Conservation (phyloP, 1,284 basidiomycete genomes). For the Golubevia sp. region DNA sequence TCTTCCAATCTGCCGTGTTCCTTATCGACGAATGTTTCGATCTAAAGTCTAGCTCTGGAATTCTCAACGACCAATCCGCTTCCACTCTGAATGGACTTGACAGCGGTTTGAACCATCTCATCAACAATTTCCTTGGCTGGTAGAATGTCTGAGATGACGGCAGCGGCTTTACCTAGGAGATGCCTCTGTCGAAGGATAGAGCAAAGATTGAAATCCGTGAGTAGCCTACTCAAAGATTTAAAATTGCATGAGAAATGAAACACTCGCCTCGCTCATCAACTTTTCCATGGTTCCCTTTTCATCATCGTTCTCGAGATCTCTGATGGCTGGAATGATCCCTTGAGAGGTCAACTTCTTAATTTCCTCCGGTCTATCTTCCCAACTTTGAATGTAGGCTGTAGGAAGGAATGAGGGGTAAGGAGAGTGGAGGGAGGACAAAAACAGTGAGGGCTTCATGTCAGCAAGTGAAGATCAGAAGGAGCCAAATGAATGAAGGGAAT, state of each 20-base stretch:
- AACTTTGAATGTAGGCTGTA: conserved; percentile 39
- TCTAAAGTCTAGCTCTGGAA: not conserved
- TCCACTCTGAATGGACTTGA: conserved; percentile 24
- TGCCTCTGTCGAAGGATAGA: conserved; percentile 21
- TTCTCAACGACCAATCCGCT: conserved; percentile 22
- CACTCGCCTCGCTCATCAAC: conserved; percentile 20
- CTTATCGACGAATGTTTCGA: not conserved
- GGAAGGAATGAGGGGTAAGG: not conserved
- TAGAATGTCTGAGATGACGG: conserved; percentile 46
- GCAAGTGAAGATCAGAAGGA: not conserved
- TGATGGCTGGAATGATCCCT: conserved; percentile 46
- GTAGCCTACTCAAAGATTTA: too few relatives aligned
- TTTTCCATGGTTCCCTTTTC: conserved; percentile 41
- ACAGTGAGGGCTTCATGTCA: too few relatives aligned
- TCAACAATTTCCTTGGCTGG: conserved; percentile 48
- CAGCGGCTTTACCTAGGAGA: conserved; percentile 47
- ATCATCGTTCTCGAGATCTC: conserved; percentile 50
- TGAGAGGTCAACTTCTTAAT: conserved; percentile 49
- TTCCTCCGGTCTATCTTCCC: conserved; percentile 49
- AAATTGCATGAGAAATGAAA: too few relatives aligned
- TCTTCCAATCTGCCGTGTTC: not conserved
- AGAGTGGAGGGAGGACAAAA: not conserved
- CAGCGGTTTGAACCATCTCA: conserved; percentile 46
- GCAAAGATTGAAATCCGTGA: too few relatives aligned
- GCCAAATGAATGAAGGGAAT: not conserved